These are phyloP conservation scores for Afroboletus lepidellus DNA, from an alignment of 1,284 basidiomycete species.

Conservation along the genomic window DNA sequence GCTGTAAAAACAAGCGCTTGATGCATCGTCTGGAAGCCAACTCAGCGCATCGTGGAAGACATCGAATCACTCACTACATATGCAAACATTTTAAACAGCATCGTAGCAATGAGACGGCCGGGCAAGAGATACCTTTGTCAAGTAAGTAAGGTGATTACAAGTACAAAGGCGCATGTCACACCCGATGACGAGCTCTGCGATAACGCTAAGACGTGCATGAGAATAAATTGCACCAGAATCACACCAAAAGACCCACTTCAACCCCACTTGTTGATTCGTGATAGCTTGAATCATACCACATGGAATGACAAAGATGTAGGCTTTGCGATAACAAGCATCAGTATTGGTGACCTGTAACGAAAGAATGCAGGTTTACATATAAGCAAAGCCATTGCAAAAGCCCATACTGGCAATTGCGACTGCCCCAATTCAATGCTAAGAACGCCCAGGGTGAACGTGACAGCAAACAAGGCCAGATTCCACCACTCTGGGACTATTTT, in stretches of 20 bases:
- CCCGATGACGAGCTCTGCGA: conserved; percentile 51
- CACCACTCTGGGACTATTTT: conserved; percentile 35
- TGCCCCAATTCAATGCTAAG: conserved; percentile 57
- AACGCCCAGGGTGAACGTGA: conserved; percentile 54
- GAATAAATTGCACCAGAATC: neutral
- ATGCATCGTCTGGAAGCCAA: conserved; percentile 25
- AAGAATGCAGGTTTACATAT: conserved; percentile 28
- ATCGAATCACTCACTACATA: conserved; percentile 35
- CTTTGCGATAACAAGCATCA: conserved; percentile 20
- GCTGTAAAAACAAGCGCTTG: conserved; percentile 44
- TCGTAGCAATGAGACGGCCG: conserved; percentile 42
- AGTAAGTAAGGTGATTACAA: neutral
- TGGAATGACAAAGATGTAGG: conserved; percentile 45
- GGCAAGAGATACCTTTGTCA: conserved; percentile 34
- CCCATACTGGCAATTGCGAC: conserved; percentile 58
- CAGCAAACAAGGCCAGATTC: conserved; percentile 24
- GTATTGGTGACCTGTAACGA: conserved; percentile 26
- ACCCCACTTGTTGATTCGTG: conserved; percentile 41
- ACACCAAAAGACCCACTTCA: conserved; percentile 31
- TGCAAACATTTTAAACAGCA: conserved; percentile 42
- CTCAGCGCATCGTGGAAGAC: neutral
- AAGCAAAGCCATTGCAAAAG: conserved; percentile 39
- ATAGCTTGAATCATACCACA: conserved; percentile 51
- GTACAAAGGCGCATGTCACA: conserved; percentile 22
- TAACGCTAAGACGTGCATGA: conserved; percentile 30